Percentiles rank a stretch among this genome's conserved stretches.
Conservation (phyloP, 2,329 filamentous ascomycete genomes). For the Rhynchosporium secalis region DNA sequence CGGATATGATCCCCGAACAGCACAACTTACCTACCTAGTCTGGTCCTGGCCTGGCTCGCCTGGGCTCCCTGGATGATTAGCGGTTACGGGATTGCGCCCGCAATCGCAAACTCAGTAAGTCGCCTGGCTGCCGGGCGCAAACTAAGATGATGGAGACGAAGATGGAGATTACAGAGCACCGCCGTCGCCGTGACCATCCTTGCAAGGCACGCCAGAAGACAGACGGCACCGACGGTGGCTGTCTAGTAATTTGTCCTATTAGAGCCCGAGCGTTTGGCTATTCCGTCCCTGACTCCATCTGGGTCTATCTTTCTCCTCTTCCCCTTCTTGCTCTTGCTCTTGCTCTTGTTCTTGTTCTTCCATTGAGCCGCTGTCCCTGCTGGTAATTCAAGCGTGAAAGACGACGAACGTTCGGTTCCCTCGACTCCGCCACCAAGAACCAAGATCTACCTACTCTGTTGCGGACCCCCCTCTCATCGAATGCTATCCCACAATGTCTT, state of each 20-base stretch:
- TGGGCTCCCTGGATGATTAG: background rate
- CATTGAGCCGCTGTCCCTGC: background rate
- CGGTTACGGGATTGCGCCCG: background rate
- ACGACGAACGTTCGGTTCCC: background rate
- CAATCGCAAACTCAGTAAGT: background rate
- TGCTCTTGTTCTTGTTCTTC: background rate
- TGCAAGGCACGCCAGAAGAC: slow-evolving; percentile 3
- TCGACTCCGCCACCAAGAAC: slow-evolving; percentile 22
- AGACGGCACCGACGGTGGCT: slow-evolving; percentile 1
- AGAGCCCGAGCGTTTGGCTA: slow-evolving; percentile 11
- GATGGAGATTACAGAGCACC: slow-evolving; percentile 14
- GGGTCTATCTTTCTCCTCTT: no score
- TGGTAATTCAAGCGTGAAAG: background rate
- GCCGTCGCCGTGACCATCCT: background rate
- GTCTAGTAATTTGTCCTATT: background rate
- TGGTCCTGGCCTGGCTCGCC: no score
- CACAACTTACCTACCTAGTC: background rate
- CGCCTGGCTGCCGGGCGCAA: background rate
- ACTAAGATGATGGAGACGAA: background rate
- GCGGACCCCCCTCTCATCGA: slow-evolving; percentile 12
- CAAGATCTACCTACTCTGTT: background rate
- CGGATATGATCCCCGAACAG: background rate
- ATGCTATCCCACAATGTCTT: slow-evolving; percentile 21
- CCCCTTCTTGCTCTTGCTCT: background rate
- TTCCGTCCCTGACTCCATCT: background rate